Percentiles rank a stretch among this genome's conserved stretches.
These are phyloP conservation scores for Leptomonas pyrrhocoris DNA, from an alignment of 208 protist genomes.

Conservation along the genomic window DNA sequence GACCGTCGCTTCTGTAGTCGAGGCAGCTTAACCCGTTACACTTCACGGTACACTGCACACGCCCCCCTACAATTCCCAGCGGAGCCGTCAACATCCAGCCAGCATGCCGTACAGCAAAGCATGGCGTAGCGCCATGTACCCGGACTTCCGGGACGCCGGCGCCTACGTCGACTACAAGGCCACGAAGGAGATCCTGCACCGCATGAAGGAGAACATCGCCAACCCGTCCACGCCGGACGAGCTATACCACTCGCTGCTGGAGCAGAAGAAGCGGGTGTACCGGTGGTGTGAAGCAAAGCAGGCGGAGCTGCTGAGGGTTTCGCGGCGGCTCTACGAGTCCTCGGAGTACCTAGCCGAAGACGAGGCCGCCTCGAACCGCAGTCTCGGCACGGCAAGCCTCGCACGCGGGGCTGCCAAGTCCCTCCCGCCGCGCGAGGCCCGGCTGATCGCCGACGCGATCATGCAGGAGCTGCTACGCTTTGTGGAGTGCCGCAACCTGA, in stretches of 20 bases:
- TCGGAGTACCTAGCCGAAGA: constrained; percentile 70
- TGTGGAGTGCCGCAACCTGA: constrained; percentile 84
- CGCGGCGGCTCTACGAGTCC: constrained; percentile 58
- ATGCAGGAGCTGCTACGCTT: constrained; percentile 84
- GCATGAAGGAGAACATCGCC: constrained; percentile 87
- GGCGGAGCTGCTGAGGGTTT: constrained; percentile 60
- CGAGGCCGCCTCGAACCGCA: constrained; percentile 42
- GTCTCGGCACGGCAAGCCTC: constrained; percentile 31
- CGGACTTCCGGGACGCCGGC: constrained; percentile 77
- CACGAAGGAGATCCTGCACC: constrained; percentile 83
- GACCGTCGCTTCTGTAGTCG: no score
- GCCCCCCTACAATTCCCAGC: no score
- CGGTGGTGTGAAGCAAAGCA: constrained; percentile 75
- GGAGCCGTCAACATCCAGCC: no score
- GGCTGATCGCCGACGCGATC: constrained; percentile 72
- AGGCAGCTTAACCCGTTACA: no score
- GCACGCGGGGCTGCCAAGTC: constrained; percentile 12
- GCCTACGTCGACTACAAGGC: constrained; percentile 90
- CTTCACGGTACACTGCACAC: no score
- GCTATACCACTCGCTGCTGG: constrained; percentile 69
- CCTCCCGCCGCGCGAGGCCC: constrained; percentile 60
- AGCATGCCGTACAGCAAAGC: constrained; percentile 87
- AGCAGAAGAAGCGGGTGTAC: constrained; percentile 75
- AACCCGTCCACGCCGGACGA: constrained; percentile 83
- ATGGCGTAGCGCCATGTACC: constrained; percentile 84